These are phyloP conservation scores for Paraglomus brasilianum DNA, from an alignment of 192 early-diverging fungal species.

Conservation along the genomic window DNA sequence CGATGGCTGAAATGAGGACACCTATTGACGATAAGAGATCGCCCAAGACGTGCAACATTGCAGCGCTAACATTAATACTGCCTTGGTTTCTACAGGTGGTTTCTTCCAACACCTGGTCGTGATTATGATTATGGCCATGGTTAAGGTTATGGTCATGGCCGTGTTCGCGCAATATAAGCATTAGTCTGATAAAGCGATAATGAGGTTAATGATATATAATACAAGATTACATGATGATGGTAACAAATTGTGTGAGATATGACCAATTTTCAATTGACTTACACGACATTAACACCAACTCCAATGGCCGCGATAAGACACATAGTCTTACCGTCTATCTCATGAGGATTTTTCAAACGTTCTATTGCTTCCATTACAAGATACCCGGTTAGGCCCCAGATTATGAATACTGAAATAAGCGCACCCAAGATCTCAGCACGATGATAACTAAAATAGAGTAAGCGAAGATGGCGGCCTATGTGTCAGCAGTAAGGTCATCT, in stretches of 20 bases:
- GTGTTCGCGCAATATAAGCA: constrained; percentile 48
- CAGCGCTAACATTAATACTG: constrained; percentile 71
- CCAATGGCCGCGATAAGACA: constrained; percentile 66
- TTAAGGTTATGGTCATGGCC: constrained; percentile 26
- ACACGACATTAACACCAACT: constrained; percentile 73
- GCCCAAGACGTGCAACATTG: constrained; percentile 76
- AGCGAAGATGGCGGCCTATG: constrained; percentile 42
- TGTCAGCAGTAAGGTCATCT: constrained; percentile 40
- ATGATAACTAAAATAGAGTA: constrained; percentile 72
- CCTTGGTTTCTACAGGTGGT: constrained; percentile 47
- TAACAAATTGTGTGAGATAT: background rate
- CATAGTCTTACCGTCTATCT: constrained; percentile 71
- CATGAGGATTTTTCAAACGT: constrained; percentile 58
- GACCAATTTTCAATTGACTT: constrained; percentile 37
- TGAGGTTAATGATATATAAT: constrained; percentile 4
- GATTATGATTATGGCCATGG: constrained; percentile 41
- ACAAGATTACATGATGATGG: background rate
- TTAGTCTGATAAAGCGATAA: constrained; percentile 37
- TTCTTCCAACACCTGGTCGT: constrained; percentile 46
- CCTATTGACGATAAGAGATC: constrained; percentile 81
- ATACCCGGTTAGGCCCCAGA: constrained; percentile 70
- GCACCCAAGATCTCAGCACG: constrained; percentile 81
- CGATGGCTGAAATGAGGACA: constrained; percentile 72
- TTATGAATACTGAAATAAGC: constrained; percentile 69
- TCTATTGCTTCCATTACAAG: constrained; percentile 73